Evolutionary conservation across 129 eudicot genomes (phyloP).

Genomic region (Chrysanthemum lavandulifolium): DNA sequence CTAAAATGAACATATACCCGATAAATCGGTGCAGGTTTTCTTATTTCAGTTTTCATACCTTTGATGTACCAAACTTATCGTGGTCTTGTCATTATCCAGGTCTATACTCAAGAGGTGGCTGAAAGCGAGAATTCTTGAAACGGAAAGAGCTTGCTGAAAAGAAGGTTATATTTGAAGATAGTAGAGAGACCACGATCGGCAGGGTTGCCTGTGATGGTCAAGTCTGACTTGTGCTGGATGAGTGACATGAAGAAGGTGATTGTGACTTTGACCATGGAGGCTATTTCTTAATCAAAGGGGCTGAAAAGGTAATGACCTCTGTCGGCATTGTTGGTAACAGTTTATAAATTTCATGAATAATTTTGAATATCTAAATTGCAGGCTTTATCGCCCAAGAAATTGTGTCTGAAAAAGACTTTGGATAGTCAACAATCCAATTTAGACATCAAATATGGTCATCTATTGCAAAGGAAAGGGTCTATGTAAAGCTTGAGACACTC

Average conservation of each 20-base stretch:
- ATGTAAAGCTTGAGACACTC: slow-evolving; percentile 54
- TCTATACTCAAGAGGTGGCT: slow-evolving; percentile 49
- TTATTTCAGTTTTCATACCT: no score
- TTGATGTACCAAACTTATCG: background rate
- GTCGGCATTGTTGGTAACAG: background rate
- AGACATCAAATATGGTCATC: slow-evolving; percentile 55
- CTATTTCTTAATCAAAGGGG: slow-evolving; percentile 85
- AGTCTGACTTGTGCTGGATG: slow-evolving; percentile 94
- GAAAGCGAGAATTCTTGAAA: slow-evolving; percentile 55
- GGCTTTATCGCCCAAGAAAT: slow-evolving; percentile 93
- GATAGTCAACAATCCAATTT: slow-evolving; percentile 52
- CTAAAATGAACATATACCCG: no score
- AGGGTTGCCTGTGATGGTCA: slow-evolving; percentile 92
- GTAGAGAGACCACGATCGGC: slow-evolving; percentile 55
- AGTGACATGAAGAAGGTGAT: slow-evolving; percentile 48
- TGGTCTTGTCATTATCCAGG: slow-evolving; percentile 40
- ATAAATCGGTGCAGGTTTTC: no score
- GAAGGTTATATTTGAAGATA: slow-evolving; percentile 35
- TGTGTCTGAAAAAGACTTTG: slow-evolving; percentile 69
- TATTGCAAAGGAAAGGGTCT: slow-evolving; percentile 54
- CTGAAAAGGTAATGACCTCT: slow-evolving; percentile 65
- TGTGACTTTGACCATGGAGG: slow-evolving; percentile 95
- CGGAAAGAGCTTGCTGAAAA: slow-evolving; percentile 50
- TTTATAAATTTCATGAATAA: slow-evolving; percentile 2
- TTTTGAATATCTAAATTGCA: slow-evolving; percentile 23